Conservation (phyloP, 139 green algal genomes). For the Coccomyxa sp. region DNA sequence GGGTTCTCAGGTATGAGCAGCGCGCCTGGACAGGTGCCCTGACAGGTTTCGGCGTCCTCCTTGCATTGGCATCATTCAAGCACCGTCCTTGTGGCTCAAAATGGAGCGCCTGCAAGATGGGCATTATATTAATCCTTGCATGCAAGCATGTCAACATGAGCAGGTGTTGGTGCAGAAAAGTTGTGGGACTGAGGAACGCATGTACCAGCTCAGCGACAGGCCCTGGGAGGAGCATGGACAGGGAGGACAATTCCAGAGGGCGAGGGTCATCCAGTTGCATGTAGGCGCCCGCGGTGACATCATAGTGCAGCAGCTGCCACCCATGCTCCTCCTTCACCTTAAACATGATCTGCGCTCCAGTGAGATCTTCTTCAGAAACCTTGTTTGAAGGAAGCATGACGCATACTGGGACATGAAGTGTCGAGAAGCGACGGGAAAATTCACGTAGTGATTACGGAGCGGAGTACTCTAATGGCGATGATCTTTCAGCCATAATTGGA, state of each 20-base stretch:
- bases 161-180: neutral
- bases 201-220: neutral
- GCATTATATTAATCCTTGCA: neutral
- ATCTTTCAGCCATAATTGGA: too few species aligned
- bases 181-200: neutral
- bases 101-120: neutral
- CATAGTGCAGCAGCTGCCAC: neutral
- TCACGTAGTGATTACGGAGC: too few species aligned
- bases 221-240: neutral
- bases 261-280: neutral
- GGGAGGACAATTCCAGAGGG: neutral
- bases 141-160: neutral
- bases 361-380: neutral
- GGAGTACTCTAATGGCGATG: too few species aligned
- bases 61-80: neutral
- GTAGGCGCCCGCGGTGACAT: neutral
- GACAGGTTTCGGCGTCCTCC: neutral
- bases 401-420: too few species aligned
- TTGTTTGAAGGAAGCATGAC: too few species aligned
- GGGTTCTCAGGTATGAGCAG: neutral
- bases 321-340: neutral
- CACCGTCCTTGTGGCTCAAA: neutral
- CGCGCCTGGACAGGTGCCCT: neutral
- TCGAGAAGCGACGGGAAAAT: too few species aligned
- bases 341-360: neutral